Conservation (phyloP, 345 rosid genomes). For the Acer campestre region DNA sequence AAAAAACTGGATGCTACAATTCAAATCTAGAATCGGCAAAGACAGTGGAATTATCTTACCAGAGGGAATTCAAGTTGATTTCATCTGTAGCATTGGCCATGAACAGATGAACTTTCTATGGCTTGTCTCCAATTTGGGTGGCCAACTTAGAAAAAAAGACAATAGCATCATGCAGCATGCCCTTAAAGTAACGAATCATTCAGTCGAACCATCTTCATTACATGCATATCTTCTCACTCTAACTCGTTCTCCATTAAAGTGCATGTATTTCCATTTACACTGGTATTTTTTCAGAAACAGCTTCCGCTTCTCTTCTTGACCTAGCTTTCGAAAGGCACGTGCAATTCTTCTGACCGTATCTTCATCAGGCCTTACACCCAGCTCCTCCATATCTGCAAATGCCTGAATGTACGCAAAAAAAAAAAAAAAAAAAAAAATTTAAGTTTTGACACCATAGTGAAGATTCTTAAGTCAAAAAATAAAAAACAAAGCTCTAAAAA, state of each 20-base stretch:
- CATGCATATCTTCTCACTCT: constrained; percentile 58
- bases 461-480: not conserved
- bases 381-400: constrained; percentile 94
- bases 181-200: not conserved
- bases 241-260: constrained; percentile 82
- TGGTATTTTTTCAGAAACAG: constrained; percentile 61
- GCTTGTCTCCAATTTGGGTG: too few species aligned
- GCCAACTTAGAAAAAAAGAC: not conserved
- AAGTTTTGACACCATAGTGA: not conserved
- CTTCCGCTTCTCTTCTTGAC: constrained; percentile 60
- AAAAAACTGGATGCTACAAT: not conserved
- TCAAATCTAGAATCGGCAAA: not conserved
- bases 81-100: not conserved
- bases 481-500: not conserved
- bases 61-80: not conserved
- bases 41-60: not conserved
- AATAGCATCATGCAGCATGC: not conserved
- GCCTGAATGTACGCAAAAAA: constrained; percentile 44
- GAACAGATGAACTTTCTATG: not conserved
- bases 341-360: constrained; percentile 68
- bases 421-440: too few species aligned
- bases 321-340: constrained; percentile 55
- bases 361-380: constrained; percentile 80
- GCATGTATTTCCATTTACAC: constrained; percentile 68
- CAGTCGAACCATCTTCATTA: constrained; percentile 28